Evolutionary conservation across 371 early-diverging fungal species (phyloP).

Genomic region (Apophysomyces elegans): DNA sequence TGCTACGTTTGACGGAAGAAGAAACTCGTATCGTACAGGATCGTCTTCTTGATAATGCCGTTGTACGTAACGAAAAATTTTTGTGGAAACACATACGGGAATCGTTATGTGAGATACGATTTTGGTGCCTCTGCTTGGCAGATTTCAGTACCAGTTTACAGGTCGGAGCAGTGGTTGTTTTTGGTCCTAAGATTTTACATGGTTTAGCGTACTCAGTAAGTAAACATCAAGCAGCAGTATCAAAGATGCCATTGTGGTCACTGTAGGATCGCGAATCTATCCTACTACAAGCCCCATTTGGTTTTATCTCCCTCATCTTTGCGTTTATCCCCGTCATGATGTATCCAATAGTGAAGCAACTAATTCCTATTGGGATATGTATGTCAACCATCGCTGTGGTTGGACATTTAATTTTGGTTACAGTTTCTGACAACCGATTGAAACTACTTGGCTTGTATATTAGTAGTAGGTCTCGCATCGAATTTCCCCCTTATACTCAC

Average conservation of each 20-base stretch:
- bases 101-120: conserved; percentile 38
- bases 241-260: neutral
- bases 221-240: neutral
- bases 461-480: neutral
- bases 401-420: conserved; percentile 34
- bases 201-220: conserved; percentile 45
- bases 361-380: conserved; percentile 22
- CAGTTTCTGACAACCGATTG: conserved; percentile 24
- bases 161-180: conserved; percentile 41
- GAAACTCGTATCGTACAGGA: conserved; percentile 39
- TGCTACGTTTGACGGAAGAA: conserved; percentile 32
- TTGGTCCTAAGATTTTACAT: conserved; percentile 36
- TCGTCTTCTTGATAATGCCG: conserved; percentile 40
- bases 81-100: conserved; percentile 34
- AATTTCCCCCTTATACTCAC: neutral
- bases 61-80: conserved; percentile 28
- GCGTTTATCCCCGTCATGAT: conserved; percentile 18
- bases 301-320: conserved; percentile 22
- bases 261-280: conserved; percentile 25
- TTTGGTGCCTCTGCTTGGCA: conserved; percentile 27
- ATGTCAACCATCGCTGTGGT: conserved; percentile 23
- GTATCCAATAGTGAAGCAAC: conserved; percentile 24
- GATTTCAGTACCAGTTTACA: conserved; percentile 26
- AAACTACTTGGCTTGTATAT: conserved; percentile 37
- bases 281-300: conserved; percentile 37